Evolutionary conservation across 192 early-diverging fungal species (phyloP).

Genomic region (Dimargaris cristalligena): DNA sequence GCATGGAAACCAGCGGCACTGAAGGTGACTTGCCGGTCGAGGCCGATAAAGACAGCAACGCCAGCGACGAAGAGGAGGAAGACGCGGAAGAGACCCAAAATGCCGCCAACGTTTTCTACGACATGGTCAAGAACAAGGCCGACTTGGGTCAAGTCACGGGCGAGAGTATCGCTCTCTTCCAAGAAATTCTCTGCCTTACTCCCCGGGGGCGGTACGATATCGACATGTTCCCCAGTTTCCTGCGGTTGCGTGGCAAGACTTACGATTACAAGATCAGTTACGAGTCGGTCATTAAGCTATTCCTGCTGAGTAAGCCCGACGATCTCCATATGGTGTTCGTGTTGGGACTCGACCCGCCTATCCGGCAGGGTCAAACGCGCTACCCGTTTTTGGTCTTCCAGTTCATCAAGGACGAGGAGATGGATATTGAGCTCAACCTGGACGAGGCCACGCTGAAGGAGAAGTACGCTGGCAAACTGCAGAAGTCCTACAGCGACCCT

Average conservation of each 20-base stretch:
- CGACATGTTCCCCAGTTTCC: constrained; percentile 75
- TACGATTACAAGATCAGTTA: constrained; percentile 97
- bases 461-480: constrained; percentile 57
- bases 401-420: constrained; percentile 85
- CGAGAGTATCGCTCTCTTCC: constrained; percentile 80
- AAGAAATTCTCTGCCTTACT: constrained; percentile 75
- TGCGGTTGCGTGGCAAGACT: constrained; percentile 91
- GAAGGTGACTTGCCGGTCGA: constrained; percentile 31
- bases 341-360: constrained; percentile 86
- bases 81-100: constrained; percentile 38
- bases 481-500: constrained; percentile 72
- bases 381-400: constrained; percentile 94
- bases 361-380: constrained; percentile 90
- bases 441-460: constrained; percentile 52
- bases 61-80: constrained; percentile 34
- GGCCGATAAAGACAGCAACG: constrained; percentile 13
- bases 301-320: constrained; percentile 84
- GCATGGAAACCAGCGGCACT: constrained; percentile 16
- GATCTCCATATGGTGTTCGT: constrained; percentile 85
- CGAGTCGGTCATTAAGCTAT: constrained; percentile 63
- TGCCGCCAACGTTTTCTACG: constrained; percentile 48
- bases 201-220: constrained; percentile 90
- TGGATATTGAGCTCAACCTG: constrained; percentile 64
- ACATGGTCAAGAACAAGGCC: constrained; percentile 77
- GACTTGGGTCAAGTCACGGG: constrained; percentile 75